These are phyloP conservation scores for Globisporangium recalcitrans DNA, from an alignment of 352 stramenopile genomes.

Conservation along the genomic window DNA sequence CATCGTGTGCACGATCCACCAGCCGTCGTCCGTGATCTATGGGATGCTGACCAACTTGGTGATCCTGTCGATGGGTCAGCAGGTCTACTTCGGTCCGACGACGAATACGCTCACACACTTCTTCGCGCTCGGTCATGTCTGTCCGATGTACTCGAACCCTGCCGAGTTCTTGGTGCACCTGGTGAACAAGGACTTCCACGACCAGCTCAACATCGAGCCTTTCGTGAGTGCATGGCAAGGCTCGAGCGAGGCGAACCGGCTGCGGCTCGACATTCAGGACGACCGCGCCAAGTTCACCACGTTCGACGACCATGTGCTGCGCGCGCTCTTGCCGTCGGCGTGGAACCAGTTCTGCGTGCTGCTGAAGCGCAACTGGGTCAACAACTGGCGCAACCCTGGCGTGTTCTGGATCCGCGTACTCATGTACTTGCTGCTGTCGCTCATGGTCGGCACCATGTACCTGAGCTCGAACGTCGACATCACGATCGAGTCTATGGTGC, in stretches of 20 bases:
- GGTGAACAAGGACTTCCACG: slow-evolving; percentile 56
- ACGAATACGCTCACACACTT: no score
- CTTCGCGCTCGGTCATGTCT: slow-evolving; percentile 41
- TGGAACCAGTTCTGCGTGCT: slow-evolving; percentile 53
- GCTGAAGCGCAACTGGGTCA: slow-evolving; percentile 47
- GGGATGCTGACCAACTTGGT: slow-evolving; percentile 60
- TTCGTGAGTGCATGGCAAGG: no score
- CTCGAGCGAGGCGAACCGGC: no score
- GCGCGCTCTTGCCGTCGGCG: slow-evolving; percentile 29
- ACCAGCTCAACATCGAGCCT: slow-evolving; percentile 33
- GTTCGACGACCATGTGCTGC: no score
- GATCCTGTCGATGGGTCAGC: no score
- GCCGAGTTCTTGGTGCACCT: slow-evolving; percentile 66
- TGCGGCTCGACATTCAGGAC: no score
- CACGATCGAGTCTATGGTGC: slow-evolving; percentile 33
- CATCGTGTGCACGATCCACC: slow-evolving; percentile 81
- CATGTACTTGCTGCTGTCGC: slow-evolving; percentile 75
- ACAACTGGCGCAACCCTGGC: slow-evolving; percentile 65
- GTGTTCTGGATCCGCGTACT: slow-evolving; percentile 75
- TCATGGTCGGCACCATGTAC: slow-evolving; percentile 80
- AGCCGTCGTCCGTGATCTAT: slow-evolving; percentile 77
- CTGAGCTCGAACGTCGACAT: slow-evolving; percentile 35
- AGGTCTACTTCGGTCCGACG: slow-evolving; percentile 41
- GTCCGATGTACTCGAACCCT: slow-evolving; percentile 65
- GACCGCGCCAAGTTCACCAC: no score